Base-by-base conservation (phyloP, 2,329 filamentous ascomycete genomes). In the Pseudogymnoascus sp. region DNA sequence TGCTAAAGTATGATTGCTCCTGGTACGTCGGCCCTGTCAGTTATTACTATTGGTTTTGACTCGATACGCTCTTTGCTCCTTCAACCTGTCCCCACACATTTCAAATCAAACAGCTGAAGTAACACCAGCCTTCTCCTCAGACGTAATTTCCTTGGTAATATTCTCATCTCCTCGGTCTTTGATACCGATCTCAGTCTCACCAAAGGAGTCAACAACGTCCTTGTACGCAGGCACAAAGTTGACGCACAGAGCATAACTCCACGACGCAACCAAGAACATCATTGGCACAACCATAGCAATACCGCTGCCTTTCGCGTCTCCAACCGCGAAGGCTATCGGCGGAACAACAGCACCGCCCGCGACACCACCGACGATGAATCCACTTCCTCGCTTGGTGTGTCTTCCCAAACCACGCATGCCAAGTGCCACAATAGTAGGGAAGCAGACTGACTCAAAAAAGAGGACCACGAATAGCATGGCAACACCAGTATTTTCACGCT, bases 321-420 rank as follows among this genome's bases (percentile, higher is more conserved):
- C 84, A 1, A 86, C 87, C 11, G 79, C 82, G 37, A 88, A 89
- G 1, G 87, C 81, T 38, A 92, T 77, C 0, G 89, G 86, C 0
- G 89, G 89, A 5, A 92, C 87, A 29, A 83, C 80, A 2, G 89
- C 89, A 35, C 79, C 80, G 6, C 80, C 80, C n/a, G 72, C 72
- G 0, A 83, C 79, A 53, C 77, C 78, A 1, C 73, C 80, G 1
- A 83, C 75, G 59, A 83, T 80, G 65, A 77, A 78, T 1, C 78
- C 78, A 1, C 77, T 76, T 4, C 80, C 80, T 74, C 73, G 56
- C 70, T 83, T 83, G 5, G 77, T 79, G 71, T 82, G 77, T 62
- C 78, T 78, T 4, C 81, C 80, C 1, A 83, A 71, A 1, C 80
- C 81, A 23, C 80, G 75, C 74, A 83, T 82, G 0, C 79, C 78